These are phyloP conservation scores for Psilocybe tampanensis DNA, from an alignment of 768 basidiomycete species.

Conservation along the genomic window DNA sequence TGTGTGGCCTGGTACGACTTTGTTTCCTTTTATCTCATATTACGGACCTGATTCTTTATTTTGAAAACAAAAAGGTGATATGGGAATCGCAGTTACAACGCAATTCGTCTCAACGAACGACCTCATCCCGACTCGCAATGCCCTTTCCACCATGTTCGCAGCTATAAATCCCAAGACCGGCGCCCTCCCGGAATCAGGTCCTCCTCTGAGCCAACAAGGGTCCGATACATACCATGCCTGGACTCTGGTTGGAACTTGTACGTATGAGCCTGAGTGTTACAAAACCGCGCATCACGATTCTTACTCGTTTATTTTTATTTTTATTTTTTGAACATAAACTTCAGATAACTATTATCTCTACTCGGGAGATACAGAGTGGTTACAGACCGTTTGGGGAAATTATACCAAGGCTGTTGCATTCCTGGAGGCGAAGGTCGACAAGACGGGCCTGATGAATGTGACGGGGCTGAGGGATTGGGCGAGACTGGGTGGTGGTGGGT, in stretches of 20 bases:
- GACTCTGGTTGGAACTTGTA: conserved; percentile 60
- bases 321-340: too few species aligned
- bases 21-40: neutral
- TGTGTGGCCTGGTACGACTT: conserved; percentile 53
- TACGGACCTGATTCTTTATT: neutral
- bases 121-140: conserved; percentile 57
- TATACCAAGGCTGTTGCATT: conserved; percentile 59
- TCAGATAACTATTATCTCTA: conserved; percentile 63
- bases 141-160: conserved; percentile 60
- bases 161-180: conserved; percentile 54
- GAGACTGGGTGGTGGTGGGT: conserved; percentile 54
- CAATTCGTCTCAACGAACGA: conserved; percentile 66
- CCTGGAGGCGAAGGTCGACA: conserved; percentile 52
- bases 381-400: conserved; percentile 53
- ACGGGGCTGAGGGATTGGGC: conserved; percentile 64
- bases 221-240: conserved; percentile 61
- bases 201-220: conserved; percentile 45
- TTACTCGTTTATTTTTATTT: too few species aligned
- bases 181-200: conserved; percentile 57
- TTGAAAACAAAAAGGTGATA: conserved; percentile 42
- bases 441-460: conserved; percentile 52
- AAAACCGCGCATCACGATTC: too few species aligned
- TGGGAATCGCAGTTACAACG: conserved; percentile 64
- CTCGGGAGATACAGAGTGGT: conserved; percentile 54
- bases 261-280: conserved; percentile 14